A percentile compares a stretch with the other conserved stretches of the same genome.
Evolutionary conservation across 352 stramenopile species (phyloP).

Genomic region (Globisporangium sylvaticum): DNA sequence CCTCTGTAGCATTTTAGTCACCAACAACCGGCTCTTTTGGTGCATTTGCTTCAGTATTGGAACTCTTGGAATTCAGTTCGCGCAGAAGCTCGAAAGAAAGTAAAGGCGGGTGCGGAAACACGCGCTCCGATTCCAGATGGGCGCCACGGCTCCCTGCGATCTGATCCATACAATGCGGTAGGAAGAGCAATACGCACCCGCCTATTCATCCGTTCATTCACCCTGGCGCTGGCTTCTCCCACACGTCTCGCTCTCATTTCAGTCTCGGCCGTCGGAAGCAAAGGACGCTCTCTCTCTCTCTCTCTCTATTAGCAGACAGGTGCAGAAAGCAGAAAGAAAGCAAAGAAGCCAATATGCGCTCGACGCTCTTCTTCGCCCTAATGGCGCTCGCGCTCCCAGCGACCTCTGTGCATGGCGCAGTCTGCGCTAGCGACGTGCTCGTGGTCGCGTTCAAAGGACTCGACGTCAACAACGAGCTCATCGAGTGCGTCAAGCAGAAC

Average conservation of each 20-base stretch:
- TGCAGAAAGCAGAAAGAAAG: conserved; percentile 9
- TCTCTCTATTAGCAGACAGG: background rate
- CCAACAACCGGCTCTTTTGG: background rate
- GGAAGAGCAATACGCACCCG: background rate
- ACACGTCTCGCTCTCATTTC: conserved; percentile 22
- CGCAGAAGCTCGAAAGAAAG: background rate
- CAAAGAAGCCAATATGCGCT: conserved; percentile 1
- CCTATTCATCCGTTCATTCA: background rate
- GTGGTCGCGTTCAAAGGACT: conserved; percentile 44
- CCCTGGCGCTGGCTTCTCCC: background rate
- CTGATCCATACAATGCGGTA: background rate
- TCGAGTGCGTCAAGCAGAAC: conserved; percentile 47
- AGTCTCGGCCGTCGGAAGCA: conserved; percentile 24
- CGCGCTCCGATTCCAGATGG: conserved; percentile 1
- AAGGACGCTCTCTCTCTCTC: conserved; percentile 16
- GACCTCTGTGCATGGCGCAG: conserved; percentile 22
- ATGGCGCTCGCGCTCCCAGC: conserved; percentile 20
- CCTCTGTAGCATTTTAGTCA: background rate
- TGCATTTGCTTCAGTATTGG: background rate
- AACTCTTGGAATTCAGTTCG: background rate
- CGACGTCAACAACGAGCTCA: conserved; percentile 41
- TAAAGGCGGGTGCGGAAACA: background rate
- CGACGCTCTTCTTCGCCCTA: conserved; percentile 8
- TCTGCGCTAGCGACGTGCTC: conserved; percentile 39
- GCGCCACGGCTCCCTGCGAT: background rate